Evolutionary conservation across 345 rosid genomes (phyloP).

Genomic region (Clarkia xantiana): DNA sequence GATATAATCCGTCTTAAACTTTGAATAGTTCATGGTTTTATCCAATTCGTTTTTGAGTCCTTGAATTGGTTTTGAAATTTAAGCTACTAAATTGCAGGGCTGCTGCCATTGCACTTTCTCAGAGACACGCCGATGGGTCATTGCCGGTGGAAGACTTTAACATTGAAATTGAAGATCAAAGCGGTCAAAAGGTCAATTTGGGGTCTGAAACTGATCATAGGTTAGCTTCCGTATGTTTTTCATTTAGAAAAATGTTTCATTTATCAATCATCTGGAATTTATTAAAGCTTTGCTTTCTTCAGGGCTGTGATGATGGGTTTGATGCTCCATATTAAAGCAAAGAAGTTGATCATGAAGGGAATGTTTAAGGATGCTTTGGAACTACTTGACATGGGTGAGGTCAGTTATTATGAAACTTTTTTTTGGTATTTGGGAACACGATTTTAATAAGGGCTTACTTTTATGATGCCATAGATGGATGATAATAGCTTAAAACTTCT

Average conservation of each 20-base stretch:
- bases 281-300: conserved; percentile 7
- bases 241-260: too few relatives aligned
- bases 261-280: too few relatives aligned
- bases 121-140: conserved; percentile 68
- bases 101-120: conserved; percentile 60
- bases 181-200: conserved; percentile 47
- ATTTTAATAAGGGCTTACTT: too few relatives aligned
- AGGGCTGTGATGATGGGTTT: conserved; percentile 92
- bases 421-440: too few relatives aligned
- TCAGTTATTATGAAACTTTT: conserved; percentile 12
- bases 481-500: too few relatives aligned
- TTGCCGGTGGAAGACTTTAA: conserved; percentile 58
- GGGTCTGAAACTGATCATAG: conserved; percentile 74
- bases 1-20: too few relatives aligned
- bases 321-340: conserved; percentile 77
- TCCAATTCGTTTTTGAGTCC: too few relatives aligned
- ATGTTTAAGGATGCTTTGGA: conserved; percentile 71
- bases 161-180: conserved; percentile 81
- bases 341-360: conserved; percentile 39
- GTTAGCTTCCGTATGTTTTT: conserved; percentile 14
- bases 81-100: conserved; percentile 32
- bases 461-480: too few relatives aligned
- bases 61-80: too few relatives aligned
- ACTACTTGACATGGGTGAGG: conserved; percentile 92
- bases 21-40: too few relatives aligned